These are phyloP conservation scores for Marasmius tenuissimus DNA, from an alignment of 1,284 basidiomycete species.

Conservation along the genomic window DNA sequence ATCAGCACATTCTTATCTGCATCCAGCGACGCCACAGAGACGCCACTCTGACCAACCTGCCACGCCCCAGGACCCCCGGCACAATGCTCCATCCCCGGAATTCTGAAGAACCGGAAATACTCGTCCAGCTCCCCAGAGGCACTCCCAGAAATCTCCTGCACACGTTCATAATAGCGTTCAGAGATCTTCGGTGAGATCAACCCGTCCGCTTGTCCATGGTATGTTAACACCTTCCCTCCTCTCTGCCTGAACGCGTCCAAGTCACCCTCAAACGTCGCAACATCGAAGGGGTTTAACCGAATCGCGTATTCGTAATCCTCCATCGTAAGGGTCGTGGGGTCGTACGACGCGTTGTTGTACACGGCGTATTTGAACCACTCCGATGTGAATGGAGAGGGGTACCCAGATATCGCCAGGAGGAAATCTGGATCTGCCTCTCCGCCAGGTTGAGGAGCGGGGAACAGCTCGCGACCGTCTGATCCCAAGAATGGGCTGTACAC, in stretches of 20 bases:
- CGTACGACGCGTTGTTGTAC: conserved; percentile 10
- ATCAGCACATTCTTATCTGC: conserved; percentile 14
- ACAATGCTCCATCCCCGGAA: conserved; percentile 19
- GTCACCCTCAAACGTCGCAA: conserved; percentile 19
- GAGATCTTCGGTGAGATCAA: conserved; percentile 17
- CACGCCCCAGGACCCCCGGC: conserved; percentile 15
- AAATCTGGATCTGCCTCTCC: not conserved
- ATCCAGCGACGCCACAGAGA: not conserved
- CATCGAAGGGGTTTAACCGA: conserved; percentile 15
- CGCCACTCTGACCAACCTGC: conserved; percentile 7
- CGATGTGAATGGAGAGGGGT: conserved; percentile 5
- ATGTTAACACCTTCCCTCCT: conserved; percentile 20
- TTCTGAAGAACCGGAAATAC: conserved; percentile 16
- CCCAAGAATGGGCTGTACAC: conserved; percentile 31
- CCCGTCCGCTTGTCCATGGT: conserved; percentile 20
- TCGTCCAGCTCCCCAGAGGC: conserved; percentile 3
- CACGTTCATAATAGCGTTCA: conserved; percentile 16
- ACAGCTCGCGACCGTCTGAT: conserved; percentile 26
- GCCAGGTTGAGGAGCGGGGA: conserved; percentile 23
- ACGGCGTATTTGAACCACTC: conserved; percentile 17
- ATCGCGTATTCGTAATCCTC: conserved; percentile 3
- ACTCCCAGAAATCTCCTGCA: not conserved
- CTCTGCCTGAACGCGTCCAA: conserved; percentile 16
- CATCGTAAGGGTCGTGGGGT: conserved; percentile 7
- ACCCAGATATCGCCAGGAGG: conserved; percentile 5